These are phyloP conservation scores for Ophiostoma pallidulum DNA, from an alignment of 2,329 filamentous ascomycete species.

Conservation along the genomic window DNA sequence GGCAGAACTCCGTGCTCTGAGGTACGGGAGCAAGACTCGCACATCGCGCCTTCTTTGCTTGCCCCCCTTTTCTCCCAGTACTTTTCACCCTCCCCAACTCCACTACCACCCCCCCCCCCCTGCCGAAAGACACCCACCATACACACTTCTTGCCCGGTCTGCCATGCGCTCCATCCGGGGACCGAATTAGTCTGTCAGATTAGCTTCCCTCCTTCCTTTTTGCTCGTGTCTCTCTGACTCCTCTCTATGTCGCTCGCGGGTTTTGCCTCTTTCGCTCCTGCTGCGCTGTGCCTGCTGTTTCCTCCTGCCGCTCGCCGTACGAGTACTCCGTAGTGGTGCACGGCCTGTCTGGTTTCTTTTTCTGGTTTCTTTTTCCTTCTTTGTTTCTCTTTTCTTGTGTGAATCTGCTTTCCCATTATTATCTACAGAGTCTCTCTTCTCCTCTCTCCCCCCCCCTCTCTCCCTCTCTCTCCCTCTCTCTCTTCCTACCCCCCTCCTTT, in stretches of 20 bases:
- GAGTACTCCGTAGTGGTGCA: too few species aligned
- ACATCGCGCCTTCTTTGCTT: too few species aligned
- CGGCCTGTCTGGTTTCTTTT: too few species aligned
- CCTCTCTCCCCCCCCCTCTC: background rate
- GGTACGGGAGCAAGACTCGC: too few species aligned
- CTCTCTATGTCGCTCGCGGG: background rate
- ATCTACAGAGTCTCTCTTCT: background rate
- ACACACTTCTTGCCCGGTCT: conserved; percentile 11
- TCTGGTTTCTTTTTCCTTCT: background rate
- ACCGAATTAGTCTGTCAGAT: conserved; percentile 10
- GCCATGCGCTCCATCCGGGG: conserved; percentile 16
- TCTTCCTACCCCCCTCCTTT: background rate
- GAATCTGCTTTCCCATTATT: background rate
- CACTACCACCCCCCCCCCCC: conserved; percentile 1
- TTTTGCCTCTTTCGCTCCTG: too few species aligned
- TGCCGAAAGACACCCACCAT: conserved; percentile 3
- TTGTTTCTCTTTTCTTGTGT: background rate
- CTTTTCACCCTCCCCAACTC: background rate
- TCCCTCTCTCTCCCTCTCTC: background rate
- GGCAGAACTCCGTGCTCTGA: too few species aligned
- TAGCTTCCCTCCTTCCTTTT: conserved; percentile 5
- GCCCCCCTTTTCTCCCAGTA: background rate
- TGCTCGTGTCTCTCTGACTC: background rate
- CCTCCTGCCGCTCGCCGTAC: too few species aligned
- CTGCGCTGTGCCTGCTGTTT: too few species aligned